Base-by-base conservation (phyloP, 305 asterid species). In the Solanum hybrid region DNA sequence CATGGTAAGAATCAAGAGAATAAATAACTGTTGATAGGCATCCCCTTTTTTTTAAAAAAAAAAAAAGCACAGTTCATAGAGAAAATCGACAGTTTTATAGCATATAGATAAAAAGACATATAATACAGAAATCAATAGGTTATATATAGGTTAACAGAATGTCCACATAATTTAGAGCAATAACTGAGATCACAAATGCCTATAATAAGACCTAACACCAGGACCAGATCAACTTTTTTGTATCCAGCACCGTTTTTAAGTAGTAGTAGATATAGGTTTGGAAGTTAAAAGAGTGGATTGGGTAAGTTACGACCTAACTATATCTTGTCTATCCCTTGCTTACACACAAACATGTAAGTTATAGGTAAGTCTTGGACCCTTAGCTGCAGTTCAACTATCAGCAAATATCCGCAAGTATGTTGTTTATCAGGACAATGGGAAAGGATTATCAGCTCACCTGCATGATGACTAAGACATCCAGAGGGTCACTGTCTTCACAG, bases 401-500 rank as follows among this genome's bases (percentile, higher is more conserved):
- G 29, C 40, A 5, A 51, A 29, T 84, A 29, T 84, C 39, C 28
- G 5, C 71, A 57, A 11, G 75, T 51, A 22, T 29, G 31, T 20
- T 20, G 12, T 16, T 84, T 84, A 84, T 29, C 74, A 84, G 74
- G 87, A 51, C 87, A 29, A 29, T 18, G 40, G 42, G 24, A 46
- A 83, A 46, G 74, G 74, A 46, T 11, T 20, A 83, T 84, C 42
- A 51, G 87, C 73, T 51, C 40, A 96, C 99, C 99, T 97, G 99
- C 99, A 97, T 97, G 82, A 96, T 97, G 93, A 97, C 97, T 94
- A 97, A 92, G 75, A 97, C 99, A 93, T 97, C 99, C 71, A 97
- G 85, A 61, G 99, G 99, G 92, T 97, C 99, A 91, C 92, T 95
- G 93, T 97, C 99, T 90, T 96, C 99, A 39, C 99, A 97, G 67